Percentiles rank a stretch among this genome's conserved stretches.
These are phyloP conservation scores for Zymoseptoria crescenta DNA, from an alignment of 2,329 filamentous ascomycete genomes.

Conservation along the genomic window DNA sequence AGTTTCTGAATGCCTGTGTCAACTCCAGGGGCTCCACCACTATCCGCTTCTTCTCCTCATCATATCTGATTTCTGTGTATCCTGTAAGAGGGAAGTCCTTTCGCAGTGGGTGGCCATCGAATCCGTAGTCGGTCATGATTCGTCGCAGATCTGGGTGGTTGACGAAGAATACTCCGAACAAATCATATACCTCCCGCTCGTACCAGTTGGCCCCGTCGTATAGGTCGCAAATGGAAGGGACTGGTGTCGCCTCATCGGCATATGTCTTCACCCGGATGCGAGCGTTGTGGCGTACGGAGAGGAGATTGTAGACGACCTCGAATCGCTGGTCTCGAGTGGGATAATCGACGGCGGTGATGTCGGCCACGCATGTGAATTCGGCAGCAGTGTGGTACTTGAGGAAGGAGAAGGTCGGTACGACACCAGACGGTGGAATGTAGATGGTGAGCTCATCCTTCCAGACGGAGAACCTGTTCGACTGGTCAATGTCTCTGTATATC, in stretches of 20 bases:
- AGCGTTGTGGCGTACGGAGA: constrained; percentile 92
- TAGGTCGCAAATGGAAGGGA: constrained; percentile 76
- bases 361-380: constrained; percentile 88
- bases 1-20: constrained; percentile 97
- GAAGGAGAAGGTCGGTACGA: constrained; percentile 88
- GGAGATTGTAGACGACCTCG: constrained; percentile 95
- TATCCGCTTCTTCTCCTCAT: constrained; percentile 99
- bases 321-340: constrained; percentile 93
- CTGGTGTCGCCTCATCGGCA: constrained; percentile 87
- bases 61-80: constrained; percentile 95
- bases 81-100: constrained; percentile 98
- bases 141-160: constrained; percentile 91
- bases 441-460: constrained; percentile 95
- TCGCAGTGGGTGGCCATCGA: constrained; percentile 91
- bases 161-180: constrained; percentile 95
- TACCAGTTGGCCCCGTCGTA: constrained; percentile 99
- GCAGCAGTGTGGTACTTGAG: constrained; percentile 96
- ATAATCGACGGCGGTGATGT: constrained; percentile 92
- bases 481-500: neutral
- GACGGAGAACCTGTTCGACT: constrained; percentile 64
- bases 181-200: constrained; percentile 93
- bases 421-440: constrained; percentile 69
- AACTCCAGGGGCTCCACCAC: constrained; percentile 96
- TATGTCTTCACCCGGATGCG: constrained; percentile 98
- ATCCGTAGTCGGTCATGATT: constrained; percentile 99